These are phyloP conservation scores for Globisporangium abappressorium DNA, from an alignment of 352 stramenopile genomes.

Conservation along the genomic window DNA sequence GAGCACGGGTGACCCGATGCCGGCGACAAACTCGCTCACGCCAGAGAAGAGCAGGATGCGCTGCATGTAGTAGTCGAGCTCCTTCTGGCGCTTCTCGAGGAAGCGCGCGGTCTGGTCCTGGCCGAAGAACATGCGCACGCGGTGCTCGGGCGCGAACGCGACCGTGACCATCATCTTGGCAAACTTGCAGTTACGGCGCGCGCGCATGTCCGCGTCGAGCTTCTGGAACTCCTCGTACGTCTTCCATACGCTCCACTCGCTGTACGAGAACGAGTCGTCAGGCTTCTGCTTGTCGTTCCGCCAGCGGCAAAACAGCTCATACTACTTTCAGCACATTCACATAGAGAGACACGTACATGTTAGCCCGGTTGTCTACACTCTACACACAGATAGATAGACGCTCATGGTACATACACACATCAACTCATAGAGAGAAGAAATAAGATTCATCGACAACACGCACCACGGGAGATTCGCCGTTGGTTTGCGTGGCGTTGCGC, in stretches of 20 bases:
- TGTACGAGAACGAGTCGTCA: slow-evolving; percentile 29
- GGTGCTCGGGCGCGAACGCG: slow-evolving; percentile 63
- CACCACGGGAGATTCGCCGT: slow-evolving; percentile 51
- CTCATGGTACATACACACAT: background rate
- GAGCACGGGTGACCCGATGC: slow-evolving; percentile 50
- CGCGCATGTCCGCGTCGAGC: slow-evolving; percentile 65
- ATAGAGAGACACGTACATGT: slow-evolving; percentile 1
- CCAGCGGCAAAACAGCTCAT: slow-evolving; percentile 53
- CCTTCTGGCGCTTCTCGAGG: slow-evolving; percentile 68
- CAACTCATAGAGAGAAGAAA: background rate
- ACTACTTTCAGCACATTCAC: slow-evolving; percentile 22
- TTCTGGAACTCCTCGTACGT: slow-evolving; percentile 78
- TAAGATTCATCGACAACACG: slow-evolving; percentile 4
- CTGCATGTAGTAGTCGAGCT: slow-evolving; percentile 85
- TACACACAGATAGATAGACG: background rate
- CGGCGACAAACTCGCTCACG: slow-evolving; percentile 54
- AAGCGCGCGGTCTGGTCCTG: slow-evolving; percentile 68
- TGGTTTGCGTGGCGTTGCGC: slow-evolving; percentile 54
- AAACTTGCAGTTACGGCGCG: slow-evolving; percentile 40
- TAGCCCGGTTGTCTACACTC: background rate
- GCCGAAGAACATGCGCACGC: slow-evolving; percentile 71
- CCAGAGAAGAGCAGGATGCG: slow-evolving; percentile 76
- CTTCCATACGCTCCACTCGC: slow-evolving; percentile 79
- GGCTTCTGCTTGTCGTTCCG: slow-evolving; percentile 38
- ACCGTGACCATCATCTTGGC: slow-evolving; percentile 86